These are phyloP conservation scores for Picea engelmannii DNA, from an alignment of 83 land plant species.

Conservation along the genomic window DNA sequence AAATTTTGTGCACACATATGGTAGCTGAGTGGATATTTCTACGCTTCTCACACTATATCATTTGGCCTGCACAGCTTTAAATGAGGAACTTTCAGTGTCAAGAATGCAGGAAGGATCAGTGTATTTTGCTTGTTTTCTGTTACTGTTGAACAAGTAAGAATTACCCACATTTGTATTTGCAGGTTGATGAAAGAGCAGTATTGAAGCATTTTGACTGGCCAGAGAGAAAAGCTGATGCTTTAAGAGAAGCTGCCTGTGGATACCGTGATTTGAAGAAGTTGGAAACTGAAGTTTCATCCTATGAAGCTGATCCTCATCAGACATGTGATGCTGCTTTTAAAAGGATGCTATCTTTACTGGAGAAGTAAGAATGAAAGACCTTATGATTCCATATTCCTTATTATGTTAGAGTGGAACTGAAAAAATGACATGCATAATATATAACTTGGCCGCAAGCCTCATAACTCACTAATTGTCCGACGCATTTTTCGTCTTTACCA, in stretches of 20 bases:
- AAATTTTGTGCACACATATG: too few relatives aligned
- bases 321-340: slow-evolving; percentile 71
- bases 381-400: too few relatives aligned
- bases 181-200: slow-evolving; percentile 99
- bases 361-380: slow-evolving; percentile 59
- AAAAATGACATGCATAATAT: neutral
- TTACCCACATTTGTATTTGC: neutral
- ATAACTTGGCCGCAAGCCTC: neutral
- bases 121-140: too few relatives aligned
- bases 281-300: slow-evolving; percentile 66
- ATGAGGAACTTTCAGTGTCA: too few relatives aligned
- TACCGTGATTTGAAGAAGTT: slow-evolving; percentile 87
- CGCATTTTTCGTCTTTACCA: neutral
- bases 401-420: too few relatives aligned
- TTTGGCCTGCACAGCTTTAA: too few relatives aligned
- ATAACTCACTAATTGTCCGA: too few relatives aligned
- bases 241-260: slow-evolving; percentile 96
- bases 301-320: slow-evolving; percentile 58
- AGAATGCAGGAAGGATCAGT: too few relatives aligned
- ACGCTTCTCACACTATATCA: too few relatives aligned
- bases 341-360: slow-evolving; percentile 79
- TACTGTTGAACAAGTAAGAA: too few relatives aligned
- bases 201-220: slow-evolving; percentile 99
- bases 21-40: too few relatives aligned
- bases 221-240: slow-evolving; percentile 90